phyloP scores from a whole-genome alignment of 2,329 filamentous ascomycete genomes.

The Lasiodiplodia theobromae region DNA sequence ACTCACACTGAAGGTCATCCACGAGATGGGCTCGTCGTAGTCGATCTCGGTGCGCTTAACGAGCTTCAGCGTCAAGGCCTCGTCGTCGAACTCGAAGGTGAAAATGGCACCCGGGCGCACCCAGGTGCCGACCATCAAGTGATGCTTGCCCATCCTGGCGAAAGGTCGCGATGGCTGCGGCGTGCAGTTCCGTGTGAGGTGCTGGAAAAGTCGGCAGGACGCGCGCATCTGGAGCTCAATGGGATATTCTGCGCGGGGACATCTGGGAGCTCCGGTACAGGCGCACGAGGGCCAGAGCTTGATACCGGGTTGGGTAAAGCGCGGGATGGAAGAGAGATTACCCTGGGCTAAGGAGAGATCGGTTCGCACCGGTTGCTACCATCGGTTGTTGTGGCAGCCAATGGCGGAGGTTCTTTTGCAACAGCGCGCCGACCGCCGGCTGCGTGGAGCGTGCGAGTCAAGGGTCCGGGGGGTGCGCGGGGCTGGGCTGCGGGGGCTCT shows the following conservation, averaged over 20 bases:
- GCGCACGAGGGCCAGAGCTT: conserved; percentile 21
- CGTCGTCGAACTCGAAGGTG: conserved; percentile 86
- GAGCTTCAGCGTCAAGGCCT: conserved; percentile 74
- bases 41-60: conserved; percentile 84
- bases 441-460: neutral
- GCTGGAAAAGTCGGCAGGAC: conserved; percentile 18
- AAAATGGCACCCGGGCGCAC: conserved; percentile 89
- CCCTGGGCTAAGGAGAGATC: conserved; percentile 2
- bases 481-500: conserved; percentile 25
- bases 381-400: conserved; percentile 26
- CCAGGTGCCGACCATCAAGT: conserved; percentile 93
- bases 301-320: conserved; percentile 12
- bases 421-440: conserved; percentile 9
- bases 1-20: conserved; percentile 88
- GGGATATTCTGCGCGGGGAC: conserved; percentile 1
- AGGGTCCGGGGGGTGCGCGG: conserved; percentile 10
- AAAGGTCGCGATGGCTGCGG: neutral
- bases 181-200: neutral
- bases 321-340: conserved; percentile 26
- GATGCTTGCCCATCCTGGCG: conserved; percentile 72
- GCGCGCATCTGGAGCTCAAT: conserved; percentile 19
- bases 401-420: conserved; percentile 5
- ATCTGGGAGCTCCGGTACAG: conserved; percentile 4
- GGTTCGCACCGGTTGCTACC: conserved; percentile 16
- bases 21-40: conserved; percentile 85